Evolutionary conservation across 192 early-diverging fungal genomes (phyloP), one percentile per base, ranked within the genome.

Genomic region (Endogone sp.): DNA sequence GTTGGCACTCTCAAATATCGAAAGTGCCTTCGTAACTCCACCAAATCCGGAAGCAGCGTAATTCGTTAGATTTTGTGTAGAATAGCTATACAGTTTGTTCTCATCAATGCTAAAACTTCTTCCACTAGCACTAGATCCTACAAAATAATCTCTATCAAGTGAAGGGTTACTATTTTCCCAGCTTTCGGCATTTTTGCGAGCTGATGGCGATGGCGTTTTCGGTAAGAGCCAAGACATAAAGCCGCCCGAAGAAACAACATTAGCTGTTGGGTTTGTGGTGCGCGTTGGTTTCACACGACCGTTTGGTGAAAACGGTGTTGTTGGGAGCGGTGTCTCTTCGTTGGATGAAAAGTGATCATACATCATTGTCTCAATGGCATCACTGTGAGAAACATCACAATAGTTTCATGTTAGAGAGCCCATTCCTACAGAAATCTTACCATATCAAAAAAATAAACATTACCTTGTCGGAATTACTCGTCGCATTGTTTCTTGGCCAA

Each of bases 401-500:
- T 20, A n/a, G n/a, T 32, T 44, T 58, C 49, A 31, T 29, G 29
- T 21, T n/a, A 4, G 37, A 27, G 54, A 27, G 22, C 9, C 22
- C 20, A 16, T 54, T 54, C 2, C 25, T 22, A 32, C 24, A 24
- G 60, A 32, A 29, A 67, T 21, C 60, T 29, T 4, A 65, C 55
- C 4, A 57, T 20, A 49, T 49, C 6, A 49, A 49, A 49, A 1
- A 49, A 1, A 49, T 49, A 49, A 49, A 49, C 71, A 81, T n/a
- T n/a, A n/a, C 83, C 81, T 86, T 29, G 79, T 76, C 8, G 81
- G 80, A 60, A 87, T 82, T 62, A 78, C 59, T 66, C 82, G 71
- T 23, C 75, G 78, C 78, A 87, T 83, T 6, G 74, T 76, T 10
- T 81, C 82, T 70, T 81, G 78, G 2, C 82, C 84, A 24, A 87